Percentiles rank a stretch among this genome's conserved stretches.
These are phyloP conservation scores for Pseudozyma tsukubaensis DNA, from an alignment of 1,284 basidiomycete genomes.

Conservation along the genomic window DNA sequence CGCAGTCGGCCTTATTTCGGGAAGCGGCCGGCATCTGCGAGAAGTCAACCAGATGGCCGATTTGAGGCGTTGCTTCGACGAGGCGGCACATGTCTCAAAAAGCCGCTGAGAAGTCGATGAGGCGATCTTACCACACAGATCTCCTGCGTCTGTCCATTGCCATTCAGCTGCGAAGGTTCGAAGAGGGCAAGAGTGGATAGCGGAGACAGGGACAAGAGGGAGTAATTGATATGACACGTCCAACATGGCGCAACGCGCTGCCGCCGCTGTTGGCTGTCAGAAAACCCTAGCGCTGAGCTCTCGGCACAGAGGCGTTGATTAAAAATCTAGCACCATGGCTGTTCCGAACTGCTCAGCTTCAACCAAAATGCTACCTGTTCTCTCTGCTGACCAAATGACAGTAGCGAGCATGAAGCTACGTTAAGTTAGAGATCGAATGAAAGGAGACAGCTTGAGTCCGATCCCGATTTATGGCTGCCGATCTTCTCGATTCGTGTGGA, in stretches of 20 bases:
- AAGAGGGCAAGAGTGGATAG: neutral
- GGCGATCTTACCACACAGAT: no score
- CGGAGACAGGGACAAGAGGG: neutral
- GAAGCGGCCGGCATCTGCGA: no score
- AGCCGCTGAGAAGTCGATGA: neutral
- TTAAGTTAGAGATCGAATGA: no score
- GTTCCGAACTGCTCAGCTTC: neutral
- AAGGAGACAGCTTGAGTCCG: no score
- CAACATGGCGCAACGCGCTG: constrained; percentile 29
- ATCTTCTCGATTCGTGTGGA: constrained; percentile 14
- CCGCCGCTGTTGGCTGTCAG: neutral
- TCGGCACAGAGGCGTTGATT: constrained; percentile 19
- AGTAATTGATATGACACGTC: constrained; percentile 43
- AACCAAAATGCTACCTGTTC: no score
- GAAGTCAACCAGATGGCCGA: neutral
- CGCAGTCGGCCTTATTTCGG: no score
- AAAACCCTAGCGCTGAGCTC: neutral
- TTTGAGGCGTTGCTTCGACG: neutral
- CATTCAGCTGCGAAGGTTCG: neutral
- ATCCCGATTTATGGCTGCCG: constrained; percentile 17
- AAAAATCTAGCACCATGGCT: constrained; percentile 25
- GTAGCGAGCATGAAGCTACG: no score
- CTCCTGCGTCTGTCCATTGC: neutral
- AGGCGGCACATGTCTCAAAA: neutral
- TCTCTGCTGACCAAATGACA: no score